Percentiles rank a stretch among this genome's conserved stretches.
These are phyloP conservation scores for Fusarium xylarioides DNA, from an alignment of 2,329 filamentous ascomycete species.

Conservation along the genomic window DNA sequence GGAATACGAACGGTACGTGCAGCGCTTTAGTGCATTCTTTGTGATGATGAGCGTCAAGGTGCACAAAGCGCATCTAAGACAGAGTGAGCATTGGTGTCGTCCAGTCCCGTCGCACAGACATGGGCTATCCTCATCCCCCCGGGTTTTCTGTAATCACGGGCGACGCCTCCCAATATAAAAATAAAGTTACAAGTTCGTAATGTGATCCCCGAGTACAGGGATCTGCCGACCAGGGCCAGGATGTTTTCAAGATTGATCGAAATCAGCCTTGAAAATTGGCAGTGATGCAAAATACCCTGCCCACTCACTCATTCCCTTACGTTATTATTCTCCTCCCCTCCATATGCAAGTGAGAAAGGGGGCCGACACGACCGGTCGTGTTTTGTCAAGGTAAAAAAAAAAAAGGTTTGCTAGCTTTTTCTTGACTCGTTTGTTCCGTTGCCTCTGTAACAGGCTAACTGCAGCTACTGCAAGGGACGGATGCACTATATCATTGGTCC, in stretches of 20 bases:
- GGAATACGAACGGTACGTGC: neutral
- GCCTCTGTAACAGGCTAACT: conserved; percentile 15
- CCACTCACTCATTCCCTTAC: neutral
- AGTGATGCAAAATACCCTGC: conserved; percentile 10
- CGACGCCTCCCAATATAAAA: conserved; percentile 25
- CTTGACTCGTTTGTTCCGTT: conserved; percentile 19
- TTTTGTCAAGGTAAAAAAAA: conserved; percentile 1
- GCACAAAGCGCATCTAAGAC: conserved; percentile 8
- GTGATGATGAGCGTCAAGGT: neutral
- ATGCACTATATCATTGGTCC: conserved; percentile 4
- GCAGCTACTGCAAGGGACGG: conserved; percentile 23
- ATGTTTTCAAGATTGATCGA: neutral
- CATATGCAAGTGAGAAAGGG: neutral
- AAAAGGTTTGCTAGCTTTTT: neutral
- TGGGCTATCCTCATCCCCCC: neutral
- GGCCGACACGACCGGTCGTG: neutral
- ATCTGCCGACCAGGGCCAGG: neutral
- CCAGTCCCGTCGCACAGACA: conserved; percentile 20
- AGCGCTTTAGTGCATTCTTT: neutral
- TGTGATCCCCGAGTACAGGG: conserved; percentile 16
- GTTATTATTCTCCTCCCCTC: neutral
- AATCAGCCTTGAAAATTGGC: conserved; percentile 12
- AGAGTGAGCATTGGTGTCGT: neutral
- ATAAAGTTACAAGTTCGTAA: conserved; percentile 28
- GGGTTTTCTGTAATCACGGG: conserved; percentile 12